A percentile compares a stretch with the other conserved stretches of the same genome.
phyloP scores from a whole-genome alignment of 1,139 yeast genomes.

The Geotrichum reessii region DNA sequence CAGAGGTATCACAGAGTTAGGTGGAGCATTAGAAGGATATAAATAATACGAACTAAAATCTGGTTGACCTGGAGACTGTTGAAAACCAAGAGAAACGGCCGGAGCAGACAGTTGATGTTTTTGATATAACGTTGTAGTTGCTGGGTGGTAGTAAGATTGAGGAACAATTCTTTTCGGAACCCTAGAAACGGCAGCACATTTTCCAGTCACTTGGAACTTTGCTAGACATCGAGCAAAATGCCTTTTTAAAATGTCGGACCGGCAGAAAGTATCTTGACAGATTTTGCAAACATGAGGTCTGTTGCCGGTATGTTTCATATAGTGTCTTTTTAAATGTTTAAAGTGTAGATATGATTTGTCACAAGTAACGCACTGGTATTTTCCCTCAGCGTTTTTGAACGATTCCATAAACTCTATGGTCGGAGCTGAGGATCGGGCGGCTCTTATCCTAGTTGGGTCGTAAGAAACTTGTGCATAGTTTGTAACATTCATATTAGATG shows the following conservation, averaged over 20 bases:
- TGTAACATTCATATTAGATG: neutral
- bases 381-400: conserved; percentile 22
- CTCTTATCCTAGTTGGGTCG: neutral
- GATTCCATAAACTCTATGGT: conserved; percentile 17
- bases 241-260: conserved; percentile 20
- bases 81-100: neutral
- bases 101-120: neutral
- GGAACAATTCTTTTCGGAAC: conserved; percentile 23
- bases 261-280: conserved; percentile 20
- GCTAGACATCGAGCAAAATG: conserved; percentile 24
- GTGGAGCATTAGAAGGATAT: neutral
- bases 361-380: conserved; percentile 23
- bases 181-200: conserved; percentile 22
- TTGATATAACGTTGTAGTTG: neutral
- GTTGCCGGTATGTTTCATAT: conserved; percentile 21
- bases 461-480: neutral
- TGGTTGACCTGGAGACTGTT: neutral
- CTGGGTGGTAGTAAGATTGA: conserved; percentile 2
- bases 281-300: conserved; percentile 20
- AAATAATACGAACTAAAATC: neutral
- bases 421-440: conserved; percentile 4
- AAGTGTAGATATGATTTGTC: conserved; percentile 18
- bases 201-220: conserved; percentile 23
- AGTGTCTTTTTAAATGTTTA: conserved; percentile 20
- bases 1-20: neutral